Evolutionary conservation across 768 basidiomycete species (phyloP).

Genomic region (Macrolepiota dolichaula): DNA sequence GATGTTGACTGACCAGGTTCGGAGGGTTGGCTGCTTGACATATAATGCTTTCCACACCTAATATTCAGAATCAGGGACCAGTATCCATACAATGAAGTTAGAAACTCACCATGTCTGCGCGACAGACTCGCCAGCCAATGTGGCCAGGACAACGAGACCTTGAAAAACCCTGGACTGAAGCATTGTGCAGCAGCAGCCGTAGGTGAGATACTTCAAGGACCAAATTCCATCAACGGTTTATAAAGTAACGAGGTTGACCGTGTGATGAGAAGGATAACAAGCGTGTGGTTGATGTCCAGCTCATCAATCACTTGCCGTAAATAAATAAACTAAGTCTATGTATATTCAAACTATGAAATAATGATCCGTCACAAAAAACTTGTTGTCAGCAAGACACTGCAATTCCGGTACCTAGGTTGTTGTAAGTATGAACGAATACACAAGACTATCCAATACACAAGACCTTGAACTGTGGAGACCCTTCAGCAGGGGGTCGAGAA

Average conservation of each 20-base stretch:
- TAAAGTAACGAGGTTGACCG: neutral
- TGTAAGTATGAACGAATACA: too few relatives aligned
- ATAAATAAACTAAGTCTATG: neutral
- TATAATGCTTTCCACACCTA: slow-evolving; percentile 16
- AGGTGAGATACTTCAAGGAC: neutral
- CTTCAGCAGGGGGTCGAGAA: neutral
- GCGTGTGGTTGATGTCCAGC: neutral
- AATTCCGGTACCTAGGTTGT: too few relatives aligned
- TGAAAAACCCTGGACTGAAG: slow-evolving; percentile 2
- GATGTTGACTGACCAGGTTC: slow-evolving; percentile 6
- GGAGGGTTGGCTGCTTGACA: neutral
- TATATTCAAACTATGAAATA: neutral
- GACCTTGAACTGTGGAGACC: neutral
- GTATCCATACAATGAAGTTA: neutral
- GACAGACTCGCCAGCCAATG: neutral
- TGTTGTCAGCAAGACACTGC: neutral
- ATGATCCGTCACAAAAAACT: neutral
- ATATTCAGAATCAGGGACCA: neutral
- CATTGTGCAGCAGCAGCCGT: neutral
- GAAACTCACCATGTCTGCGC: slow-evolving; percentile 7
- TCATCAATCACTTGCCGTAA: neutral
- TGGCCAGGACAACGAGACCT: neutral
- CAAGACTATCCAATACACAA: neutral
- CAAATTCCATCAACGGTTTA: neutral
- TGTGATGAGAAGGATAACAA: neutral